A percentile compares a stretch with the other conserved stretches of the same genome.
Conservation (phyloP, 2,329 filamentous ascomycete genomes). For the Huntiella omanensis region DNA sequence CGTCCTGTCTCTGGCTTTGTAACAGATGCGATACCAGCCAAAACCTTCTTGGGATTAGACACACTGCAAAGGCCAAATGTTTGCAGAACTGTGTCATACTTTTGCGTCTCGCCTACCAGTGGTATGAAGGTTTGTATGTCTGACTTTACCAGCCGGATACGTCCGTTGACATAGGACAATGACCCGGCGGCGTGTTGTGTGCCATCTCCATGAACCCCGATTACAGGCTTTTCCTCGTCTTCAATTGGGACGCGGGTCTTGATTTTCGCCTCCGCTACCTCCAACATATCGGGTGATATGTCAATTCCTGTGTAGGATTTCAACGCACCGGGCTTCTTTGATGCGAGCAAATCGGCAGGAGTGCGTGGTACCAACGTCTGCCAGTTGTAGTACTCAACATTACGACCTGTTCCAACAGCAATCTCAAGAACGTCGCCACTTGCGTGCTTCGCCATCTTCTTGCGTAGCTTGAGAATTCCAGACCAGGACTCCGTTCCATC, state of each 20-base stretch:
- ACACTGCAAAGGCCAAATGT: conserved; percentile 48
- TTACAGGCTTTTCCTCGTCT: conserved; percentile 20
- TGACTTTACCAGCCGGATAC: conserved; percentile 28
- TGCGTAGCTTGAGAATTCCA: conserved; percentile 34
- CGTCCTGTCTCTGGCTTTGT: conserved; percentile 36
- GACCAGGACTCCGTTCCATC: conserved; percentile 37
- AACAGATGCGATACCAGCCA: conserved; percentile 32
- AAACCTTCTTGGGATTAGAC: conserved; percentile 32
- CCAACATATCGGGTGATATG: conserved; percentile 40
- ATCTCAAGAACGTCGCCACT: conserved; percentile 42
- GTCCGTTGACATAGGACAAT: conserved; percentile 21
- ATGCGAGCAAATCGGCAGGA: conserved; percentile 4
- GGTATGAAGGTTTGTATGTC: conserved; percentile 30
- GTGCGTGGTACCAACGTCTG: conserved; percentile 18
- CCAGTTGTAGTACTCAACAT: conserved; percentile 41
- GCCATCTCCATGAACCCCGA: conserved; percentile 16
- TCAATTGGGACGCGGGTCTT: conserved; percentile 22
- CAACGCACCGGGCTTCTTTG: conserved; percentile 16
- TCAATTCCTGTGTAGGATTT: conserved; percentile 43
- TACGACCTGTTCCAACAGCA: conserved; percentile 43
- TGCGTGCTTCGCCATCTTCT: conserved; percentile 27
- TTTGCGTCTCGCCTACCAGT: conserved; percentile 15
- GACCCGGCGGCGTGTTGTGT: conserved; percentile 10
- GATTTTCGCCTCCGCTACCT: conserved; percentile 35
- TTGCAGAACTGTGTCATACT: conserved; percentile 44